phyloP scores from a whole-genome alignment of 139 green algal genomes.

The Tetraselmis chui region DNA sequence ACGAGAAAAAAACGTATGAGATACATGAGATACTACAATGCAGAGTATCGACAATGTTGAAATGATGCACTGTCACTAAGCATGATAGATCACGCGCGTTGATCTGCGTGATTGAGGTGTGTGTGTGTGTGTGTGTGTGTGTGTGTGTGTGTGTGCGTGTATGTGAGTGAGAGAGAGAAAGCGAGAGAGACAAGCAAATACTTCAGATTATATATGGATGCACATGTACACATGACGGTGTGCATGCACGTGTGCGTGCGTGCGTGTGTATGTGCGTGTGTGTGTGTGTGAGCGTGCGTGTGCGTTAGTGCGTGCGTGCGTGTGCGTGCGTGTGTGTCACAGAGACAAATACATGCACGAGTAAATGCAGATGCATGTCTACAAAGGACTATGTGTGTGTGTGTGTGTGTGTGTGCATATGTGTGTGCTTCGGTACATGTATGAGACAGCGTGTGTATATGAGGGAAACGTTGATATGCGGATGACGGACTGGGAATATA shows the following conservation, averaged over 20 bases:
- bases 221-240: too few relatives aligned
- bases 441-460: not conserved
- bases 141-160: not conserved
- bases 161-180: not conserved
- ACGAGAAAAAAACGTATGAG: not conserved
- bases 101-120: too few relatives aligned
- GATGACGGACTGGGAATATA: too few relatives aligned
- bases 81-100: too few relatives aligned
- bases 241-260: not conserved
- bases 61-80: too few relatives aligned
- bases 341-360: not conserved
- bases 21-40: not conserved
- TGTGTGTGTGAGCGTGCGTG: not conserved
- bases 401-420: not conserved
- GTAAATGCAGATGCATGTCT: too few relatives aligned
- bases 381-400: not conserved
- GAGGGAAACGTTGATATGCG: too few relatives aligned
- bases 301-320: not conserved
- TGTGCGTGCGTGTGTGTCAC: not conserved
- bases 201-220: too few relatives aligned
- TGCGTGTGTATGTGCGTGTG: not conserved
- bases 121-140: not conserved
- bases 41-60: not conserved
- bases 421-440: not conserved
- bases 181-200: conserved; percentile 15